Base-by-base conservation (phyloP, 2,329 filamentous ascomycete species). In the Dactylellina sp. region DNA sequence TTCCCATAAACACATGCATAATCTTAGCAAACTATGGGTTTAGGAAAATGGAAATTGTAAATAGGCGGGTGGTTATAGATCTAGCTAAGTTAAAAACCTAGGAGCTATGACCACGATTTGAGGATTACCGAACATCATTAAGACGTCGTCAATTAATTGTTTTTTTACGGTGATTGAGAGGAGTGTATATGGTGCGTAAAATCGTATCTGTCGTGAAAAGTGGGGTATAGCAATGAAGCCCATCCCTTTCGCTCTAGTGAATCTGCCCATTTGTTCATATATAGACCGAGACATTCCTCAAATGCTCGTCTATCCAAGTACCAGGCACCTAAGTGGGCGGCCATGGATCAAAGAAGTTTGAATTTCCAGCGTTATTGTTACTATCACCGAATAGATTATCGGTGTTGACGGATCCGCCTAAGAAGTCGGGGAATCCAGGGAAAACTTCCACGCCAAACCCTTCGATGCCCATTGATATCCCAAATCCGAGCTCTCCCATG, bases 401-500 rank as follows among this genome's bases (percentile, higher is more conserved):
- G 4, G 62, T 60, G 20, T 32, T 62, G n/a, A 59, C 20, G 20
- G 18, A 50, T 9, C 68, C 68, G 3, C 52, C 68, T 3, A 72
- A 32, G 39, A 72, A 64, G 22, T 74, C 70, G 1, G 60, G 60
- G 22, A 74, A 49, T 0, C 70, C 70, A 1, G 70, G 53, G 35
- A 74, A 74, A 4, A 28, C 53, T 22, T 59, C 61, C 9, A 74
- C 52, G 14, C 61, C 53, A 3, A 74, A 50, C 7, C 61, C 56
- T 12, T 65, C 61, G 20, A 74, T 66, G 2, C 70, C 61, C 22
- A 74, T 56, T 0, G 57, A 62, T 9, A 71, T 59, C 6, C 70
- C 70, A 37, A 74, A 66, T 18, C 53, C 70, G 16, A 74, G 40
- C 22, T 74, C 70, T 7, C 70, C 70, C 61, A 74, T 74, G 3